Evolutionary conservation across 2,329 filamentous ascomycete species (phyloP), one percentile per base, ranked within the genome.

Genomic region (Triangularia verruculosa): DNA sequence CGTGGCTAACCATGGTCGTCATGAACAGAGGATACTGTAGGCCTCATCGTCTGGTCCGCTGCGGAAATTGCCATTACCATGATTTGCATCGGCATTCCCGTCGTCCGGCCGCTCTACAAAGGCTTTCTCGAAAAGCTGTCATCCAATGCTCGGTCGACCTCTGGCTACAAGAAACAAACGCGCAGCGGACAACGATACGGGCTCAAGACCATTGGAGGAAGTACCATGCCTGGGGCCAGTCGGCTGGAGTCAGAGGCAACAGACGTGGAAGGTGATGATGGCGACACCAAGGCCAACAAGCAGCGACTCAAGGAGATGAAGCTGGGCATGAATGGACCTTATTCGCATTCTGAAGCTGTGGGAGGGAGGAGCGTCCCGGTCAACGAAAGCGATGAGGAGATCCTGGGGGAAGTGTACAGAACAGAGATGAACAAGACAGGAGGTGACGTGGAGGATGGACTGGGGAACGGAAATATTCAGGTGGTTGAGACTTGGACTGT

Each of bases 31-130:
- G 63, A 66, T 39, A 67, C 63, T 3, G 61, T 67, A 25, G 57
- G 55, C 27, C 62, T 69, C 3, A 69, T 69, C 32, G 64, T 70
- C 27, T 69, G 70, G 69, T 70, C 68, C 22, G 65, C 67, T 12
- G 64, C 66, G 43, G 70, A 72, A 43, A 70, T 71, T 27, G 64
- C 66, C 57, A 66, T 70, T n/a, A 70, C 68, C 60, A 68, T 70
- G 65, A 63, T 70, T 43, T 70, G 68, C 56, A 67, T 64, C 32
- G 68, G 67, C 59, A 64, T 71, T 28, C 69, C 69, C 9, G 64
- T 68, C 24, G 59, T 63, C n/a, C 67, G 67, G 12, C 69, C 68
- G 1, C 60, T 71, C 12, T 67, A 69, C 64, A 65, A 61, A 57
- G 27, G 61, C 12, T 54, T 69, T 4, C 52, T 70, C 60, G 52